phyloP scores from a whole-genome alignment of 495 filamentous ascomycete genomes.

The Bacidia rubella region DNA sequence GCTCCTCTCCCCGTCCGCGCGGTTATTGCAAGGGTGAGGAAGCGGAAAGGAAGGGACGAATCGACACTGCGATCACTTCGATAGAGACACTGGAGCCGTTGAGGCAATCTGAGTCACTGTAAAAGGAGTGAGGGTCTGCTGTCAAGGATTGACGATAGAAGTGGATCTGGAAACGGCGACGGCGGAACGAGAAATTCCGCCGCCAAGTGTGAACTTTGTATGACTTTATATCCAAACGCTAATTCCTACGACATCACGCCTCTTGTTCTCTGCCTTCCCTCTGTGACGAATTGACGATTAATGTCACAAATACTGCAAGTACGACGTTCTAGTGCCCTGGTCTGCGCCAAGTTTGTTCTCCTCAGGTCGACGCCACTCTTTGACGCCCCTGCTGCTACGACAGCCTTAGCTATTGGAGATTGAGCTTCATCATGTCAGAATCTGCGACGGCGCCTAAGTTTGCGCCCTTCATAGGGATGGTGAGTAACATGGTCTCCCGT shows the following conservation, averaged over 20 bases:
- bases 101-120: not conserved
- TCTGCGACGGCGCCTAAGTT: slow-evolving; percentile 70
- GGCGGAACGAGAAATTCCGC: not conserved
- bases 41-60: too few relatives aligned
- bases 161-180: not conserved
- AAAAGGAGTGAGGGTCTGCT: not conserved
- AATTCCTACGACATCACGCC: too few relatives aligned
- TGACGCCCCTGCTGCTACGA: too few relatives aligned
- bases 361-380: too few relatives aligned
- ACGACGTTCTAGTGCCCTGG: too few relatives aligned
- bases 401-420: not conserved
- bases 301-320: too few relatives aligned
- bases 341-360: too few relatives aligned
- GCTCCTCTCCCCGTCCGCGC: too few relatives aligned
- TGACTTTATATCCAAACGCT: not conserved
- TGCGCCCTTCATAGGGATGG: slow-evolving; percentile 96
- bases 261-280: not conserved
- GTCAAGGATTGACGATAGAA: not conserved
- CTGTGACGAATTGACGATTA: too few relatives aligned
- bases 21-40: too few relatives aligned
- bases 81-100: not conserved
- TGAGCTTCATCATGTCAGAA: slow-evolving; percentile 55
- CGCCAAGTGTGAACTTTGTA: not conserved
- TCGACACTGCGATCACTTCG: not conserved
- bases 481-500: slow-evolving; percentile 36